These are phyloP conservation scores for Pleurotus salmoneostramineus DNA, from an alignment of 768 basidiomycete genomes.

Conservation along the genomic window DNA sequence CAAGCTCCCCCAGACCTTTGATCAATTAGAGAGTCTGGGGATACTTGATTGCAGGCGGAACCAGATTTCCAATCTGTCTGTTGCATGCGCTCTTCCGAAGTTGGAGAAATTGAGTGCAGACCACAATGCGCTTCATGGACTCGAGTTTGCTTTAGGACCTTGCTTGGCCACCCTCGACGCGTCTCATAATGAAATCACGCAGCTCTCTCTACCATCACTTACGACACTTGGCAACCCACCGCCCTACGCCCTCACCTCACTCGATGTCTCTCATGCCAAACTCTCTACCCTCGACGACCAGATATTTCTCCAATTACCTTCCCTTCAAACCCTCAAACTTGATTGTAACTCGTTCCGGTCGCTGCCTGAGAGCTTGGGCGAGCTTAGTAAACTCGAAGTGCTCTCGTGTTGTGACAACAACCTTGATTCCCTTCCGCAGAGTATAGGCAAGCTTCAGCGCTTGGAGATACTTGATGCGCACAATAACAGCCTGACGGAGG, in stretches of 20 bases:
- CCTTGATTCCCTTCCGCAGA: constrained; percentile 68
- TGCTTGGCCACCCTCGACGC: constrained; percentile 64
- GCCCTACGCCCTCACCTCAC: constrained; percentile 56
- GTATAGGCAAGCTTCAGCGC: constrained; percentile 72
- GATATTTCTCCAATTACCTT: constrained; percentile 67
- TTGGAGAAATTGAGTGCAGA: constrained; percentile 72
- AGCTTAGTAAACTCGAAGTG: constrained; percentile 62
- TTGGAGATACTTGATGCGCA: constrained; percentile 82
- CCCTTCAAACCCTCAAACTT: constrained; percentile 68
- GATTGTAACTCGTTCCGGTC: constrained; percentile 85
- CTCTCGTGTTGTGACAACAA: constrained; percentile 93
- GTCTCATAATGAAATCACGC: constrained; percentile 87
- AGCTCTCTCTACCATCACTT: constrained; percentile 53
- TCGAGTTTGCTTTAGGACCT: constrained; percentile 76
- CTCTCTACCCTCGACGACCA: constrained; percentile 78
- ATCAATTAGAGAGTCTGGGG: constrained; percentile 52
- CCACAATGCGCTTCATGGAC: constrained; percentile 76
- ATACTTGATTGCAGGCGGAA: constrained; percentile 87
- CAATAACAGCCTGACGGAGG: constrained; percentile 79
- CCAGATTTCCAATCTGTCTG: constrained; percentile 68
- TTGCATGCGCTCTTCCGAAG: constrained; percentile 64
- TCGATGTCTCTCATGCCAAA: constrained; percentile 88
- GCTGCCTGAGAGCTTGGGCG: constrained; percentile 81
- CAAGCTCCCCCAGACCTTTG: constrained; percentile 61
- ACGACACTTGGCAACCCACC: constrained; percentile 24